Percentiles rank a stretch among this genome's conserved stretches.
Evolutionary conservation across 2,329 filamentous ascomycete species (phyloP).

Genomic region (Neonectria neomacrospora): DNA sequence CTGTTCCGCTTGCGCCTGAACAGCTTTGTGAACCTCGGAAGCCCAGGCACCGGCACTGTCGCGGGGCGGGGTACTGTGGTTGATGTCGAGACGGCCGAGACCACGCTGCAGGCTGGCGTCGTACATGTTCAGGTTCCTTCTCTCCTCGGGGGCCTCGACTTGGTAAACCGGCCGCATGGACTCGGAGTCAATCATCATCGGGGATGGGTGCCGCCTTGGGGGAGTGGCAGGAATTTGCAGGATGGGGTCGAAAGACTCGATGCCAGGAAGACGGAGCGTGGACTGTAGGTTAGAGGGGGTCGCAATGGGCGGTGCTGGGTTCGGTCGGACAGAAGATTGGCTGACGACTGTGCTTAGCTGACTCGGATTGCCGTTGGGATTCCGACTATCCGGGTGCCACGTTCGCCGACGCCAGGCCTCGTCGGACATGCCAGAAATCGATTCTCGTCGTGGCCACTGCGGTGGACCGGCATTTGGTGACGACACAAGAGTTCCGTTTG

Average conservation of each 20-base stretch:
- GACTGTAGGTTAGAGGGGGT: constrained; percentile 64
- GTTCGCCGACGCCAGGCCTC: constrained; percentile 85
- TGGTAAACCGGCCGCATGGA: constrained; percentile 48
- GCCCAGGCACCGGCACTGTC: constrained; percentile 68
- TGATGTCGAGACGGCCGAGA: constrained; percentile 74
- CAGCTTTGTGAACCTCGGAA: constrained; percentile 64
- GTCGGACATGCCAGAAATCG: constrained; percentile 70
- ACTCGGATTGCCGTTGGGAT: constrained; percentile 71
- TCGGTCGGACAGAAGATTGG: constrained; percentile 69
- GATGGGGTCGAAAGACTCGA: constrained; percentile 88
- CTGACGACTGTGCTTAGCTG: constrained; percentile 82
- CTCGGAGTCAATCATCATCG: constrained; percentile 78
- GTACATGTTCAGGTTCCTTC: constrained; percentile 67
- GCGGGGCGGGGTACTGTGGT: constrained; percentile 60
- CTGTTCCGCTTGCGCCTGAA: constrained; percentile 66
- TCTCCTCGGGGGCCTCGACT: constrained; percentile 55
- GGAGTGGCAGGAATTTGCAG: constrained; percentile 72
- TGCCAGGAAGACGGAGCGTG: constrained; percentile 80
- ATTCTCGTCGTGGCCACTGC: constrained; percentile 73
- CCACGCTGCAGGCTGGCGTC: constrained; percentile 74
- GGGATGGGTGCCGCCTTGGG: constrained; percentile 73
- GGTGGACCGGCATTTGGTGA: constrained; percentile 73
- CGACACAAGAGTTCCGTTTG: constrained; percentile 70
- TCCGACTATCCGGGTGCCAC: constrained; percentile 85
- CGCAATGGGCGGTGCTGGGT: constrained; percentile 61